phyloP scores from a whole-genome alignment of 768 basidiomycete genomes.

The Serpula lacrymans region DNA sequence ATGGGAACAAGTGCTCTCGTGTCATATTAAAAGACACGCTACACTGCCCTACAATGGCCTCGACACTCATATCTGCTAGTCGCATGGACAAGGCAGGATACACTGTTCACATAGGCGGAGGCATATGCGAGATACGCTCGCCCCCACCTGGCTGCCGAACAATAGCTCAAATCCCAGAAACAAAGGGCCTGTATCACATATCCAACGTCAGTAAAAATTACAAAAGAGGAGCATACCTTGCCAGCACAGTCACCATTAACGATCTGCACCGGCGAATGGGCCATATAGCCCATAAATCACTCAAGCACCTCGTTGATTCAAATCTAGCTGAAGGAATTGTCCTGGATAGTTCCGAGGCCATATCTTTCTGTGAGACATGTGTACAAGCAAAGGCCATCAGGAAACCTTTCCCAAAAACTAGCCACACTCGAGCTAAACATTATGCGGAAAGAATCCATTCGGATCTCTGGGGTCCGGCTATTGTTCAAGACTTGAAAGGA shows the following conservation, averaged over 20 bases:
- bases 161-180: too few species aligned
- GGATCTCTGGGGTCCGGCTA: conserved; percentile 27
- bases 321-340: conserved; percentile 27
- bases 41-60: too few species aligned
- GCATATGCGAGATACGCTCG: too few species aligned
- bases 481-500: conserved; percentile 11
- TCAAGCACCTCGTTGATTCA: conserved; percentile 16
- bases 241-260: conserved; percentile 14
- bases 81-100: too few species aligned
- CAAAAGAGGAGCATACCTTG: conserved; percentile 36
- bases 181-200: too few species aligned
- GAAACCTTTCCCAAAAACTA: conserved; percentile 24
- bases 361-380: conserved; percentile 39
- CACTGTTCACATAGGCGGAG: too few species aligned
- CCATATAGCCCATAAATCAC: conserved; percentile 13
- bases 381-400: conserved; percentile 37
- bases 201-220: too few species aligned
- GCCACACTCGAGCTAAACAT: too few species aligned
- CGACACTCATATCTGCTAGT: too few species aligned
- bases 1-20: too few species aligned
- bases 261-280: conserved; percentile 12
- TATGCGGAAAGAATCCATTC: conserved; percentile 17
- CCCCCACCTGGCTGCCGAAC: too few species aligned
- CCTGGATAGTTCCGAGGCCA: conserved; percentile 14
- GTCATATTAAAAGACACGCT: too few species aligned